These are phyloP conservation scores for Candida tammaniensis DNA, from an alignment of 805 yeast genomes.

Conservation along the genomic window DNA sequence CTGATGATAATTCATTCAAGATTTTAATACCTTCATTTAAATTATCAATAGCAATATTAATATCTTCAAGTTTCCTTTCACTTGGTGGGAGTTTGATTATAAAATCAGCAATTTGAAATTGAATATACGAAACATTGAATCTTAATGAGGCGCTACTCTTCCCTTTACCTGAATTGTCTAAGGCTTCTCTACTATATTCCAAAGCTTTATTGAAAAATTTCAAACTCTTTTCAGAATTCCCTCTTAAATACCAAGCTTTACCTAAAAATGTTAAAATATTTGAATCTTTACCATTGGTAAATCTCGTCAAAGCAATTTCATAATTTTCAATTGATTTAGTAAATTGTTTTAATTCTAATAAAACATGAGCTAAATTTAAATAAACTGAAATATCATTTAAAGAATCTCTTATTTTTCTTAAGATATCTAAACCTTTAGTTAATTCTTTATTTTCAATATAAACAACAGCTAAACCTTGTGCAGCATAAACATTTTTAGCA, in stretches of 20 bases:
- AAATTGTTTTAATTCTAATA: conserved; percentile 76
- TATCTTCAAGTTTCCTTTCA: conserved; percentile 60
- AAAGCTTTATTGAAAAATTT: conserved; percentile 61
- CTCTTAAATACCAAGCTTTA: conserved; percentile 85
- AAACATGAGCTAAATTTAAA: conserved; percentile 84
- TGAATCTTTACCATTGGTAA: conserved; percentile 60
- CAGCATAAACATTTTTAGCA: conserved; percentile 87
- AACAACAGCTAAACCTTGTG: conserved; percentile 94
- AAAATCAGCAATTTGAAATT: conserved; percentile 84
- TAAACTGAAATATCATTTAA: conserved; percentile 79
- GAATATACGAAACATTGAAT: conserved; percentile 81
- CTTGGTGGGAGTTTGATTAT: conserved; percentile 57
- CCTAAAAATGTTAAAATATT: conserved; percentile 72
- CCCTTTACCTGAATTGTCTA: conserved; percentile 24
- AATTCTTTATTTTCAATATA: conserved; percentile 81
- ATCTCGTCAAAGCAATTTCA: conserved; percentile 71
- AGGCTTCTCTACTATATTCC: conserved; percentile 60
- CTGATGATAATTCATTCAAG: conserved; percentile 55
- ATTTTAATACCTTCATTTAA: conserved; percentile 59
- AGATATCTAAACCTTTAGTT: conserved; percentile 76
- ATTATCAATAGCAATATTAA: conserved; percentile 53
- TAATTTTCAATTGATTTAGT: conserved; percentile 86
- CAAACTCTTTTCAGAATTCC: conserved; percentile 60
- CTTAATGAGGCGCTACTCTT: conserved; percentile 41
- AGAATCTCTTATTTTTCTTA: conserved; percentile 87